Evolutionary conservation across 1,284 basidiomycete genomes (phyloP).

Genomic region (Austroboletus novae-zelandiae): DNA sequence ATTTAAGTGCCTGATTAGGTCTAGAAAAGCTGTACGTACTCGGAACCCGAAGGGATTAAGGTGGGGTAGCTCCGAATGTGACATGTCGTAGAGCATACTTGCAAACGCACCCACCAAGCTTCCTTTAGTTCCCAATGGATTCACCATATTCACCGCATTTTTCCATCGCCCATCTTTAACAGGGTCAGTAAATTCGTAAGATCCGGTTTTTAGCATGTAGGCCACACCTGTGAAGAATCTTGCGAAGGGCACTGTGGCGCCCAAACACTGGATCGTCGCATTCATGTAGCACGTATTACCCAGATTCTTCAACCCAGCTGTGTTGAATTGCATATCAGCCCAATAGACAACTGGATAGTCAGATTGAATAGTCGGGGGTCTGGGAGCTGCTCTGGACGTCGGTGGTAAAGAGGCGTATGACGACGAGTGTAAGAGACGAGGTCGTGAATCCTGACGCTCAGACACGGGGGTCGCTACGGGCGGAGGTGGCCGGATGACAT

Average conservation of each 20-base stretch:
- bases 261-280: slow-evolving; percentile 93
- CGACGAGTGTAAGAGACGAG: slow-evolving; percentile 38
- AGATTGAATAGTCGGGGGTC: slow-evolving; percentile 61
- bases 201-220: not conserved
- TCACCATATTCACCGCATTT: slow-evolving; percentile 83
- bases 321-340: slow-evolving; percentile 75
- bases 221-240: slow-evolving; percentile 79
- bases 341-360: slow-evolving; percentile 79
- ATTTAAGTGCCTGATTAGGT: not conserved
- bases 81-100: slow-evolving; percentile 81
- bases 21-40: slow-evolving; percentile 45
- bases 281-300: slow-evolving; percentile 99
- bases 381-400: slow-evolving; percentile 30
- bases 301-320: slow-evolving; percentile 90
- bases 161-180: slow-evolving; percentile 81
- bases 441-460: slow-evolving; percentile 69
- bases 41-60: slow-evolving; percentile 85
- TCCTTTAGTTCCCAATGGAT: slow-evolving; percentile 89
- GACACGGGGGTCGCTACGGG: slow-evolving; percentile 63
- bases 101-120: slow-evolving; percentile 83
- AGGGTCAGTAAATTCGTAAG: slow-evolving; percentile 4
- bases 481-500: slow-evolving; percentile 75
- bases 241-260: slow-evolving; percentile 87
- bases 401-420: slow-evolving; percentile 29
- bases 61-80: slow-evolving; percentile 84